Conservation (phyloP, 257 asterid genomes). For the Eucommia ulmoides region DNA sequence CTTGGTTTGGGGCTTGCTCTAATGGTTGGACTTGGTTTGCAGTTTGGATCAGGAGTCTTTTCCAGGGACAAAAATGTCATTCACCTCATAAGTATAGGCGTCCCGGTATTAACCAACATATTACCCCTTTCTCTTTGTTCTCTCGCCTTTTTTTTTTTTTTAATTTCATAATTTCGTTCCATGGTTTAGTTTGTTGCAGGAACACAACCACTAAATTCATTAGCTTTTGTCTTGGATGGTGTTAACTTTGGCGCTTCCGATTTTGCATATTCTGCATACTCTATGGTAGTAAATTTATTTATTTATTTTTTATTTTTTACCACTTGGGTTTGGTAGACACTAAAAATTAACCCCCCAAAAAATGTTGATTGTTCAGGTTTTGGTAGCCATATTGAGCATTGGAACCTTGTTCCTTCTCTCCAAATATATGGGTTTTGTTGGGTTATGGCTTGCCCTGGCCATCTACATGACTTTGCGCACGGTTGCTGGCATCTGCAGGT, state of each 20-base stretch:
- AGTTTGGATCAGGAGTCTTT: constrained; percentile 50
- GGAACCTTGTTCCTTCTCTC: constrained; percentile 38
- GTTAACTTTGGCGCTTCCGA: constrained; percentile 88
- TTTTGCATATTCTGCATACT: constrained; percentile 67
- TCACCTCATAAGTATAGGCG: constrained; percentile 39
- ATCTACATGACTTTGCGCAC: constrained; percentile 57
- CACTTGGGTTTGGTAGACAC: not conserved
- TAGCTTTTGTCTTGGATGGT: constrained; percentile 88
- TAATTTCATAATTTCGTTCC: not conserved
- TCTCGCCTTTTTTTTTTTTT: constrained; percentile 32
- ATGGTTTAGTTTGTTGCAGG: constrained; percentile 76
- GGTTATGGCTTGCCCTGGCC: constrained; percentile 59
- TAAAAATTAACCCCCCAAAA: not conserved
- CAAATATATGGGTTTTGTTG: constrained; percentile 32
- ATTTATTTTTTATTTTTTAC: not conserved
- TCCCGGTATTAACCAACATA: constrained; percentile 36
- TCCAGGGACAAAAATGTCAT: constrained; percentile 44
- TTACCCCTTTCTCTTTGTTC: not conserved
- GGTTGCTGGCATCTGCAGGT: constrained; percentile 70
- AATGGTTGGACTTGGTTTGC: constrained; percentile 46
- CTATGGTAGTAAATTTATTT: constrained; percentile 53
- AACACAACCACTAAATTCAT: constrained; percentile 72
- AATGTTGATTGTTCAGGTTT: constrained; percentile 26
- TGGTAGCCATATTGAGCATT: constrained; percentile 54
- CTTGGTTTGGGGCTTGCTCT: constrained; percentile 58